phyloP scores from a whole-genome alignment of 208 protist genomes.

The Leishmania aethiopica region DNA sequence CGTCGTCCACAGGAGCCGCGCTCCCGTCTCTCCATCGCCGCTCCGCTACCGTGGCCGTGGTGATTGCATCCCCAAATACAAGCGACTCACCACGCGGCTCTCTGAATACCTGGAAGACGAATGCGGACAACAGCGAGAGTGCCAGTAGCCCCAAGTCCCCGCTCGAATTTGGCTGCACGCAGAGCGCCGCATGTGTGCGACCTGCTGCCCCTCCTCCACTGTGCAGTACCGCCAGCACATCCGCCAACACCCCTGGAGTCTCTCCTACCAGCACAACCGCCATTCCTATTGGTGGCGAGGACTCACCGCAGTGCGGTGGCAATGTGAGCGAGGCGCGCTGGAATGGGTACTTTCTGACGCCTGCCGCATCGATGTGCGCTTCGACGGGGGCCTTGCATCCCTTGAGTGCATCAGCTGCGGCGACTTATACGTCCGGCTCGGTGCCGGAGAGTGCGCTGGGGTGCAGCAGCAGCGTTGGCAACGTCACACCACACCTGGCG shows the following conservation, averaged over 20 bases:
- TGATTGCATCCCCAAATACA: conserved; percentile 14
- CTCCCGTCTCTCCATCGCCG: background rate
- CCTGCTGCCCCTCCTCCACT: background rate
- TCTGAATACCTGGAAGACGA: background rate
- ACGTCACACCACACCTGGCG: conserved; percentile 6
- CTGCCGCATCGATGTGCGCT: background rate
- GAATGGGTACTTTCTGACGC: background rate
- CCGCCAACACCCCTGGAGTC: background rate
- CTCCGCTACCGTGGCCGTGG: conserved; percentile 5
- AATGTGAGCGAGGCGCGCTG: background rate
- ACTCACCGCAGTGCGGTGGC: background rate
- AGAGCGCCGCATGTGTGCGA: background rate
- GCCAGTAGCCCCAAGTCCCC: background rate
- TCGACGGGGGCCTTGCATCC: background rate
- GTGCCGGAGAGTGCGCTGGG: conserved; percentile 9
- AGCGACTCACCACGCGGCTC: background rate
- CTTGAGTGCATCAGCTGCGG: background rate
- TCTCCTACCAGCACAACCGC: background rate
- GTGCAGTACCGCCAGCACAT: background rate
- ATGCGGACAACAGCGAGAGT: background rate
- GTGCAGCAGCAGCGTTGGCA: conserved; percentile 5
- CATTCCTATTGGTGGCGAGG: background rate
- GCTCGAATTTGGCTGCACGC: background rate
- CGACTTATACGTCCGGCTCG: background rate
- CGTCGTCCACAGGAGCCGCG: background rate